Conservation (phyloP, 192 early-diverging fungal species). For the Coemansia sp. region DNA sequence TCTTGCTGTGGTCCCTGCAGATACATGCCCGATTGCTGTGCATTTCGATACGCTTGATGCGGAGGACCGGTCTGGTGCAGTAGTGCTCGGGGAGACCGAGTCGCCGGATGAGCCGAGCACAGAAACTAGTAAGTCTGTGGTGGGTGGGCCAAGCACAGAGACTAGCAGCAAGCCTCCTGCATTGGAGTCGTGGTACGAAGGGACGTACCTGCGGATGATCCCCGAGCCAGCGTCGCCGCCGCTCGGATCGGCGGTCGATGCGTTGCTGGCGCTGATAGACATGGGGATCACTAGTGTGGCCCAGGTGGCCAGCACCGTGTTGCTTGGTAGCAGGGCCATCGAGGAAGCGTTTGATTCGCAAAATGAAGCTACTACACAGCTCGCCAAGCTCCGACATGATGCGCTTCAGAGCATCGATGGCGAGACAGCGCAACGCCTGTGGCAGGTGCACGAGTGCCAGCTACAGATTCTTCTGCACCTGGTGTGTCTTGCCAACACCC, state of each 20-base stretch:
- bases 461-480: constrained; percentile 48
- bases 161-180: no score
- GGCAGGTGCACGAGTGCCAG: constrained; percentile 48
- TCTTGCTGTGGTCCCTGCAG: constrained; percentile 9
- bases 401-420: constrained; percentile 1
- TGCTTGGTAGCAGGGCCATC: constrained; percentile 18
- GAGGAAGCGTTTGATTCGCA: constrained; percentile 21
- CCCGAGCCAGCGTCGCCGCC: neutral
- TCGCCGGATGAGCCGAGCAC: no score
- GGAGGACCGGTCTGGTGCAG: neutral
- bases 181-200: constrained; percentile 32
- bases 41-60: constrained; percentile 5
- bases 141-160: no score
- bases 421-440: constrained; percentile 8
- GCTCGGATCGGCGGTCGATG: neutral
- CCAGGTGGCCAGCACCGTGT: neutral
- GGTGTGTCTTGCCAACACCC: constrained; percentile 15
- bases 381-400: constrained; percentile 9
- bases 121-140: no score
- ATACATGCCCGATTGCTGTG: constrained; percentile 22
- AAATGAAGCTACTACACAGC: neutral
- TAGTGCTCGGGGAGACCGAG: no score
- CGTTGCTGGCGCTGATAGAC: neutral
- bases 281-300: neutral
- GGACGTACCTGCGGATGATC: constrained; percentile 24